A percentile compares a stretch with the other conserved stretches of the same genome.
phyloP scores from a whole-genome alignment of 306 rosid species.

The Albizia julibrissin region DNA sequence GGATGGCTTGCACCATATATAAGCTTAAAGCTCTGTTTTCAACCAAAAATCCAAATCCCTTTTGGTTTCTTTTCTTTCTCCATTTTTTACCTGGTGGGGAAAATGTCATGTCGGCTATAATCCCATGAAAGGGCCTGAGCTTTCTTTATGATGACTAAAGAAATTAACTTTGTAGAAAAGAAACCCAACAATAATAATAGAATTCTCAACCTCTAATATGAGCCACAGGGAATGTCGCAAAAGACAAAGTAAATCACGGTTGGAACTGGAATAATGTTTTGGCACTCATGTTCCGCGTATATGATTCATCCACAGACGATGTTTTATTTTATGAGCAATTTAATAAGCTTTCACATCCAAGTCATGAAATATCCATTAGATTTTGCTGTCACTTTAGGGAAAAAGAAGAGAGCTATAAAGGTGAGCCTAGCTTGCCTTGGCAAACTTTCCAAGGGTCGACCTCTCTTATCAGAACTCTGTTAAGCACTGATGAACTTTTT shows the following conservation, averaged over 20 bases:
- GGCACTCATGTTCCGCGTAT: slow-evolving; percentile 11
- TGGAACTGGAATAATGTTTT: slow-evolving; percentile 9
- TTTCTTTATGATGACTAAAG: background rate
- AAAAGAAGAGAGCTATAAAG: slow-evolving; percentile 46
- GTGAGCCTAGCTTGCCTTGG: slow-evolving; percentile 36
- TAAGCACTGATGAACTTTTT: slow-evolving; percentile 15
- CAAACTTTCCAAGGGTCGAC: slow-evolving; percentile 36
- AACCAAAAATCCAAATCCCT: background rate
- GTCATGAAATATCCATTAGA: slow-evolving; percentile 45
- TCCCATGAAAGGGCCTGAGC: background rate
- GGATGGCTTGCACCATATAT: background rate
- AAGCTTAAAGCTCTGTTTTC: background rate
- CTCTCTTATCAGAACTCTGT: slow-evolving; percentile 11
- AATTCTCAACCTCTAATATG: background rate
- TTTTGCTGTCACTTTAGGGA: slow-evolving; percentile 50
- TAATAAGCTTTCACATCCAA: slow-evolving; percentile 41
- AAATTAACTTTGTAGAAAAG: background rate
- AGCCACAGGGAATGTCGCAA: slow-evolving; percentile 33
- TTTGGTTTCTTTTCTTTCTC: slow-evolving; percentile 15
- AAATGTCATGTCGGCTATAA: slow-evolving; percentile 22
- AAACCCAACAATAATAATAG: background rate
- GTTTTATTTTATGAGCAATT: slow-evolving; percentile 29
- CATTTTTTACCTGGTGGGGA: slow-evolving; percentile 1
- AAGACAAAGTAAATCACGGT: slow-evolving; percentile 33
- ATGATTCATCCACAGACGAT: slow-evolving; percentile 22